Conservation (phyloP, 78 protist species). For the Cavenderia fasciculata region DNA sequence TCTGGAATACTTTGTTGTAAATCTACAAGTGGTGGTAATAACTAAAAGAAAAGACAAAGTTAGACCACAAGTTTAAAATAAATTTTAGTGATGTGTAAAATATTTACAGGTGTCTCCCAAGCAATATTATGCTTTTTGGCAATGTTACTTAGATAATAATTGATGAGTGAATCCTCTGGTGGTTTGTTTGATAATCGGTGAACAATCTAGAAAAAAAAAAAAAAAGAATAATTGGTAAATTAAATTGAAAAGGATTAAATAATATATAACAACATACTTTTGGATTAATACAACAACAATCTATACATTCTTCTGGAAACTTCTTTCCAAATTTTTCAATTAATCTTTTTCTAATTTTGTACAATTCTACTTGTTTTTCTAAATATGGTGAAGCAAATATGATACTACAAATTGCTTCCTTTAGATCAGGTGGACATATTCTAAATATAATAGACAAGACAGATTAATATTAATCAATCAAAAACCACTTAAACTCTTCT, state of each 20-base stretch:
- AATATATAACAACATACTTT: slow-evolving; percentile 15
- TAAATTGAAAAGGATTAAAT: not conserved
- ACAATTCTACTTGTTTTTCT: slow-evolving; percentile 74
- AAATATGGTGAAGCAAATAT: slow-evolving; percentile 80
- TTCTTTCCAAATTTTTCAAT: slow-evolving; percentile 78
- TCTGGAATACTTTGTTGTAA: slow-evolving; percentile 73
- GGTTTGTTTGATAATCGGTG: slow-evolving; percentile 71
- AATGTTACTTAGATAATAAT: slow-evolving; percentile 43
- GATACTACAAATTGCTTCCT: slow-evolving; percentile 76
- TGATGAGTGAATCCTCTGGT: slow-evolving; percentile 74
- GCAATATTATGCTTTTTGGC: slow-evolving; percentile 74
- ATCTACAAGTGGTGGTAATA: slow-evolving; percentile 65
- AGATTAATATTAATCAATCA: too few species aligned
- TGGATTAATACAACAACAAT: slow-evolving; percentile 74
- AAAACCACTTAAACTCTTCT: too few species aligned
- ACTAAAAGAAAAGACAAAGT: not conserved
- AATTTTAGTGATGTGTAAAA: not conserved
- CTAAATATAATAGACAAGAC: slow-evolving; percentile 6
- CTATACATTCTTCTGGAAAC: slow-evolving; percentile 78
- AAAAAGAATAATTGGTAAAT: not conserved
- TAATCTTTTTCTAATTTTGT: slow-evolving; percentile 68
- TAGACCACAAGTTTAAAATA: not conserved
- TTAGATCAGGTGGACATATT: slow-evolving; percentile 74
- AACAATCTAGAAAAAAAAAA: slow-evolving; percentile 18
- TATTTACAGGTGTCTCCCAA: slow-evolving; percentile 62